phyloP scores from a whole-genome alignment of 805 yeast species.

The Monosporozyma unispora region DNA sequence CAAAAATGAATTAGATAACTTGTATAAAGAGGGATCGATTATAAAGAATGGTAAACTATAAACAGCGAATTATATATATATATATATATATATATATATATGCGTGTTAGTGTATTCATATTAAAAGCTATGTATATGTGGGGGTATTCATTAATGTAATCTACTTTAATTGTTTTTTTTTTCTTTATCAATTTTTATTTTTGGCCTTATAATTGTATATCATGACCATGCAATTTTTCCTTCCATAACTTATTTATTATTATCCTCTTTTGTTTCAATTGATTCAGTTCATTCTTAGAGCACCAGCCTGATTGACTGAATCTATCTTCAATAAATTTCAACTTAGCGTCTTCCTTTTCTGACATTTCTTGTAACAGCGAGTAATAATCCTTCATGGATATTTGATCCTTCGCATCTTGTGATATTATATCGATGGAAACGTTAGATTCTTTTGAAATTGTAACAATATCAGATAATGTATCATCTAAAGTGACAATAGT shows the following conservation, averaged over 20 bases:
- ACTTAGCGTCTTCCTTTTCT: slow-evolving; percentile 22
- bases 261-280: slow-evolving; percentile 20
- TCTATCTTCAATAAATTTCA: slow-evolving; percentile 19
- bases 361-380: slow-evolving; percentile 19
- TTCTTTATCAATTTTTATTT: background rate
- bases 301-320: slow-evolving; percentile 24
- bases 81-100: too few species aligned
- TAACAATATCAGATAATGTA: background rate
- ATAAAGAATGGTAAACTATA: slow-evolving; percentile 16
- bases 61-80: background rate
- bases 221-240: slow-evolving; percentile 17
- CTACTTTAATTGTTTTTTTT: too few species aligned
- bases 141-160: background rate
- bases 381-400: slow-evolving; percentile 20
- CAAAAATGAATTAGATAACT: slow-evolving; percentile 30
- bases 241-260: slow-evolving; percentile 27
- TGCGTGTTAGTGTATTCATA: too few species aligned
- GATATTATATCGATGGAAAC: background rate
- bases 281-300: slow-evolving; percentile 18
- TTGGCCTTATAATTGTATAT: background rate
- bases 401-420: slow-evolving; percentile 8
- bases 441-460: slow-evolving; percentile 6
- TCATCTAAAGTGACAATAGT: background rate
- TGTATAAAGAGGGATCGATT: slow-evolving; percentile 45
- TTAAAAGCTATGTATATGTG: background rate